Evolutionary conservation across 1,284 basidiomycete species (phyloP).

Genomic region (Mycena citricolor): DNA sequence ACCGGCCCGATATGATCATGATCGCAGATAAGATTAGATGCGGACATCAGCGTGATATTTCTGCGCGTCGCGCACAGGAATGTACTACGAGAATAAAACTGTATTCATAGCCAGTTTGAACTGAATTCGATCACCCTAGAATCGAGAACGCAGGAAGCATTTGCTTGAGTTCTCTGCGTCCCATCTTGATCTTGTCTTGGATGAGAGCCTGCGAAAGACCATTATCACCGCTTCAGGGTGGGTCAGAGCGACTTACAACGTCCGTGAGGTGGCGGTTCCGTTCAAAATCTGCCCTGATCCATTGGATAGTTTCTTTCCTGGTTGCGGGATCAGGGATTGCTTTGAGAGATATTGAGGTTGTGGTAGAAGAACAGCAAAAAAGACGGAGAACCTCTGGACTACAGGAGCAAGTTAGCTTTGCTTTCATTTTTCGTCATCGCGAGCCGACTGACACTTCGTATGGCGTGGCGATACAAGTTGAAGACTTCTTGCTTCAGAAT

Average conservation of each 20-base stretch:
- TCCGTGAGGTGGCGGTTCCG: conserved; percentile 57
- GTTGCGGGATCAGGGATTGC: conserved; percentile 60
- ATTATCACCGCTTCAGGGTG: conserved; percentile 24
- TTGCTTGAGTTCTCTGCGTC: conserved; percentile 54
- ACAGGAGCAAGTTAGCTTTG: too few species aligned
- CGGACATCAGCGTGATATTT: too few species aligned
- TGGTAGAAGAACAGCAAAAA: not conserved
- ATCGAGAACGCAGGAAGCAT: conserved; percentile 34
- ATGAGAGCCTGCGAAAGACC: conserved; percentile 42
- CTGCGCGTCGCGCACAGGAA: too few species aligned
- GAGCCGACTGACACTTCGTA: conserved; percentile 41
- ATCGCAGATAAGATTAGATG: too few species aligned
- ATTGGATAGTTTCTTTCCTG: conserved; percentile 63
- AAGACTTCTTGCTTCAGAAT: conserved; percentile 63
- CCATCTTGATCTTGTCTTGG: conserved; percentile 48
- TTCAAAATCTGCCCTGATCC: conserved; percentile 75
- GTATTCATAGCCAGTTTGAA: too few species aligned
- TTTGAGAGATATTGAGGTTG: conserved; percentile 31
- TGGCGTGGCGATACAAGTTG: conserved; percentile 59
- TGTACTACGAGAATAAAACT: too few species aligned
- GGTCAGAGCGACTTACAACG: conserved; percentile 51
- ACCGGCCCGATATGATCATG: too few species aligned
- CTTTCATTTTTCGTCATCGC: too few species aligned
- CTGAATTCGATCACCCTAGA: too few species aligned
- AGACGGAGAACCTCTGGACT: conserved; percentile 54